These are phyloP conservation scores for Croton laevigatus DNA, from an alignment of 441 rosid species.

Conservation along the genomic window DNA sequence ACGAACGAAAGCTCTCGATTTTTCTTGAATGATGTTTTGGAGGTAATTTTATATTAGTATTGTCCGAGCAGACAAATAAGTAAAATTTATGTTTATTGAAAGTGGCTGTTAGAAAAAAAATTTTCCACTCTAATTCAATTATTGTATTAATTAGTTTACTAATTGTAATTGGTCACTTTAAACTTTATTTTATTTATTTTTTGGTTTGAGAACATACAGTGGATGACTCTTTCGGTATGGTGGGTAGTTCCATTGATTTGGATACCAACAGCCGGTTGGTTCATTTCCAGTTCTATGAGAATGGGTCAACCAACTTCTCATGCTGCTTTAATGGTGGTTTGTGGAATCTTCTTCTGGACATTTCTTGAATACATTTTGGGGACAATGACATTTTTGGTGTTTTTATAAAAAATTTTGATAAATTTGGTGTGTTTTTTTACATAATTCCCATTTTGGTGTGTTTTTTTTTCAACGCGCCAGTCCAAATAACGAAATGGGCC, in stretches of 20 bases:
- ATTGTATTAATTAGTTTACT: too few species aligned
- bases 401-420: too few species aligned
- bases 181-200: constrained; percentile 16
- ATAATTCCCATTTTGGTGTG: too few species aligned
- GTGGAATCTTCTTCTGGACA: constrained; percentile 81
- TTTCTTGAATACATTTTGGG: constrained; percentile 73
- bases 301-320: constrained; percentile 62
- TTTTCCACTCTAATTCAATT: too few species aligned
- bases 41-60: constrained; percentile 54
- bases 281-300: constrained; percentile 48
- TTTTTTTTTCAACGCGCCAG: too few species aligned
- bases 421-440: too few species aligned
- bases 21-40: constrained; percentile 78
- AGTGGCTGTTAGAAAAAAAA: neutral
- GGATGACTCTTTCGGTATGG: constrained; percentile 88
- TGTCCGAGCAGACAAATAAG: too few species aligned
- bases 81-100: neutral
- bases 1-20: constrained; percentile 90
- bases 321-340: constrained; percentile 46
- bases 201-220: constrained; percentile 40
- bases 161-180: neutral
- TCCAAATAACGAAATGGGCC: too few species aligned
- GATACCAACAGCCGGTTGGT: constrained; percentile 78
- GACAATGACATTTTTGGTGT: too few species aligned
- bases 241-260: constrained; percentile 94